Conservation (phyloP, 805 yeast genomes). For the Barnettozyma populi region DNA sequence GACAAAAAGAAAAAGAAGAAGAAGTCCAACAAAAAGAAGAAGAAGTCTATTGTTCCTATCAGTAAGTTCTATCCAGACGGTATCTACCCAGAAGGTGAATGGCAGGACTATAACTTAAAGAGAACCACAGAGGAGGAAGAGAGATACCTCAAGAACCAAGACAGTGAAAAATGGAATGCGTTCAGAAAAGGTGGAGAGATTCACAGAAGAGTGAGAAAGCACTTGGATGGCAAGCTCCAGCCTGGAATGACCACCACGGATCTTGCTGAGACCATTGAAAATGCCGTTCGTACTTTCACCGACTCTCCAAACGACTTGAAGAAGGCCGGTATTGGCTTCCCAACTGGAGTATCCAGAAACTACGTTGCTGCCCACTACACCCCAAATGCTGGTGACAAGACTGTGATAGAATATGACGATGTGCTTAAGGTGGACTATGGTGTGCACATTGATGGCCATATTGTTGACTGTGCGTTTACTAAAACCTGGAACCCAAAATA, state of each 20-base stretch:
- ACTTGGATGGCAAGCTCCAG: slow-evolving; percentile 64
- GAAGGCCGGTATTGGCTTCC: slow-evolving; percentile 92
- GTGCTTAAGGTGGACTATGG: slow-evolving; percentile 97
- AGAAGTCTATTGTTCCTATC: slow-evolving; percentile 53
- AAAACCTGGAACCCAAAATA: slow-evolving; percentile 80
- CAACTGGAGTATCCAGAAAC: slow-evolving; percentile 93
- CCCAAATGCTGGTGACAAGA: slow-evolving; percentile 91
- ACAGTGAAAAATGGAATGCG: slow-evolving; percentile 67
- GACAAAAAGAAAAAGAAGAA: slow-evolving; percentile 39
- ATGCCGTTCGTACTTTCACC: slow-evolving; percentile 70
- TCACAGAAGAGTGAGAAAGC: slow-evolving; percentile 84
- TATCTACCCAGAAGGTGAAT: slow-evolving; percentile 81
- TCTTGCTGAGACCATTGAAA: slow-evolving; percentile 84
- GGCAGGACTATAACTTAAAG: slow-evolving; percentile 68
- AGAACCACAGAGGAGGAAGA: slow-evolving; percentile 85
- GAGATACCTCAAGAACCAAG: slow-evolving; percentile 65
- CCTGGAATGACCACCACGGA: slow-evolving; percentile 94
- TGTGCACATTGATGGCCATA: slow-evolving; percentile 91
- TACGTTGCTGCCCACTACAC: slow-evolving; percentile 97
- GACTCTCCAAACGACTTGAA: slow-evolving; percentile 49
- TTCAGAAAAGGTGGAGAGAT: slow-evolving; percentile 95
- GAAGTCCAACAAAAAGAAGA: slow-evolving; percentile 56
- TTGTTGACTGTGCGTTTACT: slow-evolving; percentile 94
- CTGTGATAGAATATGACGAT: slow-evolving; percentile 76
- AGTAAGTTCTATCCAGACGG: slow-evolving; percentile 64